Conservation (phyloP, 2,329 filamentous ascomycete species). For the Aspergillus clavatus region DNA sequence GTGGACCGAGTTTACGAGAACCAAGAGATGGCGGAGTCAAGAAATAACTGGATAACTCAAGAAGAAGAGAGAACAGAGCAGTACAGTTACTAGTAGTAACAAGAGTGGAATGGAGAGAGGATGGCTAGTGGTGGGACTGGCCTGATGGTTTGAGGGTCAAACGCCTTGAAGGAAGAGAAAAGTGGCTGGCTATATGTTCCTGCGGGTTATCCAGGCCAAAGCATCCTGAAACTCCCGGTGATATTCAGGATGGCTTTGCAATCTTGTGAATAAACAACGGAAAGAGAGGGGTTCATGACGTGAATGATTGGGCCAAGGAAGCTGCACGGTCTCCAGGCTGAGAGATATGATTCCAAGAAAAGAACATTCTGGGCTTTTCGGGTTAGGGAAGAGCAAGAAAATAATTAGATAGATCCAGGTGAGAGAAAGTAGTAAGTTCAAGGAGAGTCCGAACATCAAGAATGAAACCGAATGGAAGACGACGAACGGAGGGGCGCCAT, state of each 20-base stretch:
- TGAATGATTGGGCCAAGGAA: constrained; percentile 14
- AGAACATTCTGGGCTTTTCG: constrained; percentile 18
- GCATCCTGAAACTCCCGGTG: constrained; percentile 11
- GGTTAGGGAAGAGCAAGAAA: too few species aligned
- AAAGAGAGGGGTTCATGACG: constrained; percentile 9
- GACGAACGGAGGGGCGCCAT: neutral
- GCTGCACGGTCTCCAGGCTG: constrained; percentile 1
- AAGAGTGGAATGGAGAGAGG: neutral
- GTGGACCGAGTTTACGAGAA: too few species aligned
- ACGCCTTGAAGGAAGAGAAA: constrained; percentile 6
- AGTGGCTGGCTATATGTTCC: constrained; percentile 7
- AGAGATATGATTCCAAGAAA: constrained; percentile 8
- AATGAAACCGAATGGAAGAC: neutral
- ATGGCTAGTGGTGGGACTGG: neutral
- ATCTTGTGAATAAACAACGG: constrained; percentile 8
- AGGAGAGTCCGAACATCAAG: neutral
- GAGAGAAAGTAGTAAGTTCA: neutral
- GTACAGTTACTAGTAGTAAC: too few species aligned
- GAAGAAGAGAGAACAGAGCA: neutral
- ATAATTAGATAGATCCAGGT: too few species aligned
- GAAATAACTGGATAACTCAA: neutral
- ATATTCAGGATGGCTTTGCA: constrained; percentile 12
- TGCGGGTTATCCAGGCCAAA: constrained; percentile 5
- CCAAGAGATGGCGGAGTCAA: too few species aligned
- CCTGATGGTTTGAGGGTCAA: neutral